Conservation (phyloP, 2,329 filamentous ascomycete species). For the Alternaria sp. region DNA sequence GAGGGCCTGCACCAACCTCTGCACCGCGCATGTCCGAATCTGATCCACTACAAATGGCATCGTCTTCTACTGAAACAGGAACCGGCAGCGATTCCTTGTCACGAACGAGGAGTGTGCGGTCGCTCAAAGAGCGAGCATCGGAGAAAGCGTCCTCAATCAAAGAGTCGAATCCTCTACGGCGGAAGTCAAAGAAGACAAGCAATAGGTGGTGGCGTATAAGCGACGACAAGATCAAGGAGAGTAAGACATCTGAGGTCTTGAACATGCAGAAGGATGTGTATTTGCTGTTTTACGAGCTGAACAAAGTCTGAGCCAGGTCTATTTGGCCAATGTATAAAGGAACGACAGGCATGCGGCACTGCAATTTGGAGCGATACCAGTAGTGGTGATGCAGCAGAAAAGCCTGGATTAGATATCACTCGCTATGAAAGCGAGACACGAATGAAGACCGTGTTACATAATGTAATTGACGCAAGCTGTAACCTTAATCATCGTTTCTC, state of each 20-base stretch:
- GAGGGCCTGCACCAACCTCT: slow-evolving; percentile 39
- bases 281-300: slow-evolving; percentile 92
- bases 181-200: slow-evolving; percentile 63
- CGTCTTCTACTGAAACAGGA: slow-evolving; percentile 18
- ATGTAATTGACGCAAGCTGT: not conserved
- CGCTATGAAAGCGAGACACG: not conserved
- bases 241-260: slow-evolving; percentile 88
- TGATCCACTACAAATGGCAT: slow-evolving; percentile 24
- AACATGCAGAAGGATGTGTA: slow-evolving; percentile 97
- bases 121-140: slow-evolving; percentile 42
- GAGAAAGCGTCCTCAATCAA: slow-evolving; percentile 53
- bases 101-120: slow-evolving; percentile 35
- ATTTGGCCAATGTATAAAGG: not conserved
- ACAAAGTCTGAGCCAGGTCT: slow-evolving; percentile 46
- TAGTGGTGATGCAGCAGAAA: not conserved
- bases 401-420: not conserved
- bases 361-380: not conserved
- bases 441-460: not conserved
- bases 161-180: slow-evolving; percentile 54
- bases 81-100: slow-evolving; percentile 25
- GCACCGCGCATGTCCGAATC: slow-evolving; percentile 38
- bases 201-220: slow-evolving; percentile 98
- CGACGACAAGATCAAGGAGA: slow-evolving; percentile 94
- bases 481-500: too few relatives aligned
- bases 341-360: not conserved